Base-by-base conservation (phyloP, 106 monocot species). In the Iris macrosiphon region DNA sequence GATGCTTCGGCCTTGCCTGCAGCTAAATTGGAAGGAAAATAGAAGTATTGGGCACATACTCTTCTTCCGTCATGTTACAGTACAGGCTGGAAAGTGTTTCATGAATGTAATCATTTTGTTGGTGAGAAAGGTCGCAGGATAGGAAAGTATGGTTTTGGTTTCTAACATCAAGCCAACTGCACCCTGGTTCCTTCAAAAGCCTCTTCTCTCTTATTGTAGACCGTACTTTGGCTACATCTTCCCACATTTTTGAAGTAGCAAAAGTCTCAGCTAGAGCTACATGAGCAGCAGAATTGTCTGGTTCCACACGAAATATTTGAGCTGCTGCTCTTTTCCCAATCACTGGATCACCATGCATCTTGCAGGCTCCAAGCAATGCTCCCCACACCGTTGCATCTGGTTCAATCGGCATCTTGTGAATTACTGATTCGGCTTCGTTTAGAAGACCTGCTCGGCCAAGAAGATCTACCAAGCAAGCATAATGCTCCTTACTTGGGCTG, bases 381-480 rank as follows among this genome's bases (percentile, higher is more conserved):
- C 56, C 66, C 74, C 74, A 74, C 2, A 74, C 12, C n/a, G 54
- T 55, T 15, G 40, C 47, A 48, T 67, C 74, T 24, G 67, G 62
- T 40, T 67, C 62, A 11, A 66, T 18, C 3, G 66, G 38, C 67
- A 74, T 74, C 0, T 52, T 62, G 22, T 19, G 37, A 16, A 67
- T 67, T 21, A 74, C 7, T 31, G 53, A 45, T 19, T 67, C 67
- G n/a, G 74, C 74, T 30, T 74, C 67, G 25, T 9, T 11, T 4
- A 62, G 49, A 48, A 47, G 55, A 9, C 74, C 67, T 16, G 74
- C 67, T 67, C 67, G 45, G n/a, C 67, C 61, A 18, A 74, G 39
- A 49, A 74, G 52, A 62, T 68, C 74, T 8, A 73, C 66, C 53
- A 73, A 61, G 31, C 73, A 73, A 53, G 73, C 53, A 55, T 67